phyloP scores from a whole-genome alignment of 176 grass and related monocot species.

The Lolium multiflorum region DNA sequence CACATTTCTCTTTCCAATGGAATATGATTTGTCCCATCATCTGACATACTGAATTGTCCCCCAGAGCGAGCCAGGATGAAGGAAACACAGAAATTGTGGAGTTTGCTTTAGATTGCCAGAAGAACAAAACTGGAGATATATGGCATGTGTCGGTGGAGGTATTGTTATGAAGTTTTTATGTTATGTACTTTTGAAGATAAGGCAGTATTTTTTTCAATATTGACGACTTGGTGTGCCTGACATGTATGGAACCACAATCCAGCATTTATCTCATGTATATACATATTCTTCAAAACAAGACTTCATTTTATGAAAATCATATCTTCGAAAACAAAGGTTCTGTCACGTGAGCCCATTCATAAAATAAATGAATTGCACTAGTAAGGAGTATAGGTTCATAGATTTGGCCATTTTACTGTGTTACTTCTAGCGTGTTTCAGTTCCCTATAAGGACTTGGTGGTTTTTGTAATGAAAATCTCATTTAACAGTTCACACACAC shows the following conservation, averaged over 20 bases:
- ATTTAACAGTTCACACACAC: not conserved
- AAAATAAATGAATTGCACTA: not conserved
- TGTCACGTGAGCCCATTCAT: not conserved
- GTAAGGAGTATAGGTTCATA: constrained; percentile 6
- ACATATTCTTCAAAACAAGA: constrained; percentile 5
- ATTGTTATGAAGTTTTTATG: constrained; percentile 28
- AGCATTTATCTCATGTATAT: constrained; percentile 35
- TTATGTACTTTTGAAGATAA: constrained; percentile 26
- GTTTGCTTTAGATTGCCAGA: constrained; percentile 63
- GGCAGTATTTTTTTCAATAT: not conserved
- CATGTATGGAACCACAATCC: constrained; percentile 27
- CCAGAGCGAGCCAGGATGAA: constrained; percentile 53
- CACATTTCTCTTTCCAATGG: constrained; percentile 2
- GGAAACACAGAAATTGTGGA: constrained; percentile 52
- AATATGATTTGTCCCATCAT: constrained; percentile 30
- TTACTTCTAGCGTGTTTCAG: constrained; percentile 32
- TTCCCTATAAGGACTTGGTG: not conserved
- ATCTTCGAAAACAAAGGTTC: not conserved
- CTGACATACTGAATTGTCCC: constrained; percentile 28
- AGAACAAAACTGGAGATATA: constrained; percentile 89
- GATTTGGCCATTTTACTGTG: not conserved
- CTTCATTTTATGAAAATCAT: constrained; percentile 28
- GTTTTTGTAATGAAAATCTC: not conserved
- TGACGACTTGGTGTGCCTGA: not conserved
- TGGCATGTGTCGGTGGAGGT: constrained; percentile 94